Evolutionary conservation across 345 rosid species (phyloP), one percentile per base, ranked within the genome.

Genomic region (Hypericum androsaemum): DNA sequence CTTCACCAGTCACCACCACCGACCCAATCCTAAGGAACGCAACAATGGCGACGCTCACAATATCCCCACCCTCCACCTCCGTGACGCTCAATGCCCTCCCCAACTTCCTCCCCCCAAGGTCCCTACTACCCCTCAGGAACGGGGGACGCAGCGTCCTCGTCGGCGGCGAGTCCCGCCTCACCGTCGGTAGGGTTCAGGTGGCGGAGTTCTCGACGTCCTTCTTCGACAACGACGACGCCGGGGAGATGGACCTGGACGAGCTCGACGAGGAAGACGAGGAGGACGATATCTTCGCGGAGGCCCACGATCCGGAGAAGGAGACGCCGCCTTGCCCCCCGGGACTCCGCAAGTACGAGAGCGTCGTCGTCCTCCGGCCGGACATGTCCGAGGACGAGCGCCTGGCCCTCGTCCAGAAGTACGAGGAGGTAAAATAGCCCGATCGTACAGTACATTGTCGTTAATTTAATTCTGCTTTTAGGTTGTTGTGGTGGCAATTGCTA

Each of bases 351-450:
- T 92, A 92, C 64, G 96, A 87, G 73, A 79, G 92, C 14, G 88
- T 84, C 95, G 74, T 70, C 48, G 89, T 92, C 6, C 55, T 92
- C 69, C 78, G 98, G 71, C 98, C 98, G 6, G 94, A 92, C 57
- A 80, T 92, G 98, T 79, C 96, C 15, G 98, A 92, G 71, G 95
- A 92, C 51, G 94, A 84, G 56, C 71, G 96, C 3, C 81, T 92
- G 14, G 78, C 86, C 54, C 81, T 82, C 47, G 83, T 95, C 39
- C 96, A 84, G 82, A 92, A 83, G 71, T 92, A 92, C 74, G 96
- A 92, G 74, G 98, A 92, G 98, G 98, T 92, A 75, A 58, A 58
- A 10, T 12, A 36, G 35, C 35, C 22, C 12, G 2, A 12, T 10
- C 50, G 7, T 2, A 12, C 22, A 14, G 7, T 7, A 46, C 10